Evolutionary conservation across 495 filamentous ascomycete species (phyloP), one percentile per base, ranked within the genome.

Genomic region (Hypoxylon lienhwacheense): DNA sequence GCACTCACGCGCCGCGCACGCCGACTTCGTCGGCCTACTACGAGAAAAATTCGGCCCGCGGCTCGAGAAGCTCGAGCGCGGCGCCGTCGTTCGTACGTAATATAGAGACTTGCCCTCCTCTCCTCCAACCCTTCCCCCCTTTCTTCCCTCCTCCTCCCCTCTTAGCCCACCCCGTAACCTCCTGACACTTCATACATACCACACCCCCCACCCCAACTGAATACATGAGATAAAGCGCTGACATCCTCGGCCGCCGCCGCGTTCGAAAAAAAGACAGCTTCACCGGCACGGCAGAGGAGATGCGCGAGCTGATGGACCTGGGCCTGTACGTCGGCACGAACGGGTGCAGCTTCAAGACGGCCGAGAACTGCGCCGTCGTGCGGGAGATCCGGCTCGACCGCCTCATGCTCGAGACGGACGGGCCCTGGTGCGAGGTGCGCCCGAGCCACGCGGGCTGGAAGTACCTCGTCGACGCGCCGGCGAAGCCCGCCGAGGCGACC

Each of bases 391-490:
- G 83, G 4, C 70, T 97, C 24, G 81, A 84, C 15, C 59, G 83
- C 39, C 64, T 97, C 36, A 91, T 95, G 78, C 80, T 97, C 34
- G 91, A 97, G 77, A 97, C 91, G 4, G 91, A 97, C 71, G 91
- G 91, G 6, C 91, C 91, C 21, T 97, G 91, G 91, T 87, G 84
- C 57, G 84, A 87, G 64, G 83, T 87, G 12, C 70, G 84, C 26
- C 79, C 81, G 0, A 80, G 71, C 17, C 85, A 88, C 65, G 84
- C 82, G 41, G 80, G 82, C 11, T 81, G 77, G 60, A 77, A 77
- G 63, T 81, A 74, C 47, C 57, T 86, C 1, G 54, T 77, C 12
- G 62, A 69, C 42, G 19, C 52, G 31, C 55, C 39, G 31, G 25
- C 14, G 2, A 54, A 26, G 21, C n/a, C 19, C n/a, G 22, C 47